Percentiles rank a stretch among this genome's conserved stretches.
Evolutionary conservation across 306 rosid species (phyloP).

Genomic region (Inga leiocalycina): DNA sequence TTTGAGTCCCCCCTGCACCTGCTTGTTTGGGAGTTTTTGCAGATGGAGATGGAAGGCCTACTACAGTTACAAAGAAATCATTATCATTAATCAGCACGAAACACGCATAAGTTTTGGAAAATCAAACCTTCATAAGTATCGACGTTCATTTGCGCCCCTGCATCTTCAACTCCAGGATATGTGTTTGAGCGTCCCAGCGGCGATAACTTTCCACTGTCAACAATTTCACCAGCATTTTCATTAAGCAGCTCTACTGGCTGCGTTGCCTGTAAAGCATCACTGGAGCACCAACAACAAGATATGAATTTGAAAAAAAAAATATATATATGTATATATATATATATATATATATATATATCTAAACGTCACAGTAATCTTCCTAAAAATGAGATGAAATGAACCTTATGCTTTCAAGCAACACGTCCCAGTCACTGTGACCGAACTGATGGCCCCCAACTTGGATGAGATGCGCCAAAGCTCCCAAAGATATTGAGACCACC

Average conservation of each 20-base stretch:
- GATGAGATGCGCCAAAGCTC: slow-evolving; percentile 93
- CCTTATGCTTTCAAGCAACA: slow-evolving; percentile 92
- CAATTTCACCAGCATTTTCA: slow-evolving; percentile 42
- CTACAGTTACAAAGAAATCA: slow-evolving; percentile 30
- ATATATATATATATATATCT: too few species aligned
- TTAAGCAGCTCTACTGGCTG: slow-evolving; percentile 95
- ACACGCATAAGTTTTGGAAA: slow-evolving; percentile 6
- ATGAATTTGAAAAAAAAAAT: too few species aligned
- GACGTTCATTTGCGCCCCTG: slow-evolving; percentile 49
- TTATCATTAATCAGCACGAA: slow-evolving; percentile 10
- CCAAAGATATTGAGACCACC: slow-evolving; percentile 94
- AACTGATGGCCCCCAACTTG: slow-evolving; percentile 99
- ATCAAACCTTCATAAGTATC: slow-evolving; percentile 61
- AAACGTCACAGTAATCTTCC: too few species aligned
- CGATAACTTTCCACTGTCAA: slow-evolving; percentile 49
- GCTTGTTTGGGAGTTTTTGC: slow-evolving; percentile 60
- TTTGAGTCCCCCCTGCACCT: slow-evolving; percentile 74
- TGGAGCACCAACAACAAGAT: slow-evolving; percentile 30
- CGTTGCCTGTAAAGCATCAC: slow-evolving; percentile 92
- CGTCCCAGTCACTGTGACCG: slow-evolving; percentile 90
- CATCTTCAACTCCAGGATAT: slow-evolving; percentile 50
- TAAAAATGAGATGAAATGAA: slow-evolving; percentile 24
- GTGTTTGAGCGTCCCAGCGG: slow-evolving; percentile 45
- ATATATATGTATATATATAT: too few species aligned
- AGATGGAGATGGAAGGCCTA: slow-evolving; percentile 89